Percentiles rank a stretch among this genome's conserved stretches.
These are phyloP conservation scores for Stachybotrys chartarum DNA, from an alignment of 2,329 filamentous ascomycete species.

Conservation along the genomic window DNA sequence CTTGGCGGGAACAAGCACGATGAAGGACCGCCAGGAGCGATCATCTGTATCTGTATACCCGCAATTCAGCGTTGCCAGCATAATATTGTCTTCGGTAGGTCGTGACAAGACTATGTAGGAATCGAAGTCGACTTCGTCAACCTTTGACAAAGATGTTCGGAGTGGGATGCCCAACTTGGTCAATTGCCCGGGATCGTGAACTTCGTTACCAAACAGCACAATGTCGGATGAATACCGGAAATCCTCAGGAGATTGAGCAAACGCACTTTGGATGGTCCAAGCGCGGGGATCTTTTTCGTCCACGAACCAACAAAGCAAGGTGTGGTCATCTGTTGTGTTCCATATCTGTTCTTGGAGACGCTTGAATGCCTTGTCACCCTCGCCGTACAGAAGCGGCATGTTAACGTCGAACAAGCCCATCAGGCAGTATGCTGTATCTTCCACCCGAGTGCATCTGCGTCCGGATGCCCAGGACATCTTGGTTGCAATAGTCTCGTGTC, in stretches of 20 bases:
- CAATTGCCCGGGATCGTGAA: not conserved
- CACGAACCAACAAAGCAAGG: not conserved
- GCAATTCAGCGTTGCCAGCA: not conserved
- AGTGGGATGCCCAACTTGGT: not conserved
- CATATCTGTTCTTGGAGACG: constrained; percentile 12
- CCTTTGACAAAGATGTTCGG: not conserved
- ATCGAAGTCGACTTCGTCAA: too few relatives aligned
- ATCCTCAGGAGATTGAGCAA: not conserved
- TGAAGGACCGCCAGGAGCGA: not conserved
- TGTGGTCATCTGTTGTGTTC: not conserved
- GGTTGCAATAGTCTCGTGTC: constrained; percentile 5
- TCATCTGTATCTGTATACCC: not conserved
- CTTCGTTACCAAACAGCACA: not conserved
- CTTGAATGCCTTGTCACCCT: constrained; percentile 10
- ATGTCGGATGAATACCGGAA: not conserved
- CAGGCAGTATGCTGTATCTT: constrained; percentile 15
- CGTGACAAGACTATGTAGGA: too few relatives aligned
- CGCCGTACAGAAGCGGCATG: constrained; percentile 18
- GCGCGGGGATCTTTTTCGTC: not conserved
- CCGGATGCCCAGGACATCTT: constrained; percentile 16
- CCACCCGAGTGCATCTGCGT: constrained; percentile 8
- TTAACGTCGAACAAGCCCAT: constrained; percentile 16
- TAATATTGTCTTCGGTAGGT: not conserved
- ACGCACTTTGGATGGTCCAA: not conserved
- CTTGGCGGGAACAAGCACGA: not conserved